phyloP scores from a whole-genome alignment of 2,329 filamentous ascomycete genomes.

The Elsinoe arachidis region DNA sequence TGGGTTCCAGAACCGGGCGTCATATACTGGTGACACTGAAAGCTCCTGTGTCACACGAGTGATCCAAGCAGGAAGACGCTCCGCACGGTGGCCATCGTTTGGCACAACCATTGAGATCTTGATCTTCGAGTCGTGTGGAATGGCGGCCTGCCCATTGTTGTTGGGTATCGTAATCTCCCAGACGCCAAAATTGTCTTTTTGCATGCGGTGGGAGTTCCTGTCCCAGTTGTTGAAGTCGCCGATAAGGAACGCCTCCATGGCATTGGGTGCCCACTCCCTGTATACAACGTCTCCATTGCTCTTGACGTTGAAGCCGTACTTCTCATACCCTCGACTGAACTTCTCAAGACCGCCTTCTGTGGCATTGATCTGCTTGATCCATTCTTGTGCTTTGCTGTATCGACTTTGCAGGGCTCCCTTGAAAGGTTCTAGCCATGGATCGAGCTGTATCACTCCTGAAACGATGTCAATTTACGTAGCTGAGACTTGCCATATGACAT shows the following conservation, averaged over 20 bases:
- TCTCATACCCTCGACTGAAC: conserved; percentile 81
- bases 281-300: conserved; percentile 79
- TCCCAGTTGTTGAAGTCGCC: conserved; percentile 97
- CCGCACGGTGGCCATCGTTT: conserved; percentile 64
- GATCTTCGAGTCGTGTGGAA: conserved; percentile 88
- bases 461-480: conserved; percentile 19
- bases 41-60: conserved; percentile 94
- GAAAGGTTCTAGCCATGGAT: conserved; percentile 86
- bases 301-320: conserved; percentile 75
- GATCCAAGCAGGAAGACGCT: conserved; percentile 93
- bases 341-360: conserved; percentile 83
- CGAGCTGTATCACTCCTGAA: conserved; percentile 73
- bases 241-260: conserved; percentile 71
- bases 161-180: conserved; percentile 75
- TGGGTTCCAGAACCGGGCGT: conserved; percentile 96
- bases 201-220: conserved; percentile 74
- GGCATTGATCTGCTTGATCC: conserved; percentile 76
- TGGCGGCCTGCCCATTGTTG: conserved; percentile 64
- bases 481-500: conserved; percentile 17
- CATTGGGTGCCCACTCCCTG: conserved; percentile 94
- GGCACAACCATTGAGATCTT: conserved; percentile 80
- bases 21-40: conserved; percentile 80
- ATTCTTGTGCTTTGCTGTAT: conserved; percentile 70
- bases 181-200: conserved; percentile 72
- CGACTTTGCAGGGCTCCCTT: conserved; percentile 65